phyloP scores from a whole-genome alignment of 495 filamentous ascomycete genomes.

The Articulospora tetracladia region DNA sequence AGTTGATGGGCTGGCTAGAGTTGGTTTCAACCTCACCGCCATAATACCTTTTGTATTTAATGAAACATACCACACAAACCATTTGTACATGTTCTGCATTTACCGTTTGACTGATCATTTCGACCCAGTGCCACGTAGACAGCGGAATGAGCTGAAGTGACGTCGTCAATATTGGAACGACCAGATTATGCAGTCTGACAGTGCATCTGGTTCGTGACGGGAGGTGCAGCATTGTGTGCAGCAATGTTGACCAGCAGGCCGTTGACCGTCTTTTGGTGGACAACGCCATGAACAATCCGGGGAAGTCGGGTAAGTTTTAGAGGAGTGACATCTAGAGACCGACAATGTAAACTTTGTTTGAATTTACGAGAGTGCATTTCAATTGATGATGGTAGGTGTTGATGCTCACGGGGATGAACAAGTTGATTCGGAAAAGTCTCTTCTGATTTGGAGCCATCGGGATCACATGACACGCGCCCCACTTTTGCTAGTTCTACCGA shows the following conservation, averaged over 20 bases:
- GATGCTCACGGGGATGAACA: too few relatives aligned
- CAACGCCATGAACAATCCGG: neutral
- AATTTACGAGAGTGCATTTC: too few relatives aligned
- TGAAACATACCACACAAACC: conserved; percentile 4
- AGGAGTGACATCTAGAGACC: neutral
- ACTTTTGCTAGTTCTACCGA: neutral
- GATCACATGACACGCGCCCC: neutral
- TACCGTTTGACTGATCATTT: neutral
- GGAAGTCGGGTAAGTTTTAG: neutral
- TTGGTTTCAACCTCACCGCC: conserved; percentile 1
- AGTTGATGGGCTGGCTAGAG: neutral
- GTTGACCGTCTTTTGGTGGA: neutral
- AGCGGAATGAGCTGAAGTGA: neutral
- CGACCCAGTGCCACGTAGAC: neutral
- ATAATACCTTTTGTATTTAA: conserved; percentile 7
- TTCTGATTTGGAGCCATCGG: too few relatives aligned
- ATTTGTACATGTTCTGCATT: conserved; percentile 1
- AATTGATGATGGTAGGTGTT: too few relatives aligned
- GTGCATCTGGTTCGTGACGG: neutral
- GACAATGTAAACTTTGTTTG: too few relatives aligned
- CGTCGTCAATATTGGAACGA: neutral
- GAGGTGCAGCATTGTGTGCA: neutral
- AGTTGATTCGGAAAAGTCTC: too few relatives aligned
- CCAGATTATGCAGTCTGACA: neutral
- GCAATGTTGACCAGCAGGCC: too few relatives aligned